phyloP scores from a whole-genome alignment of 2,329 filamentous ascomycete species.

The Colletotrichum abscissum region DNA sequence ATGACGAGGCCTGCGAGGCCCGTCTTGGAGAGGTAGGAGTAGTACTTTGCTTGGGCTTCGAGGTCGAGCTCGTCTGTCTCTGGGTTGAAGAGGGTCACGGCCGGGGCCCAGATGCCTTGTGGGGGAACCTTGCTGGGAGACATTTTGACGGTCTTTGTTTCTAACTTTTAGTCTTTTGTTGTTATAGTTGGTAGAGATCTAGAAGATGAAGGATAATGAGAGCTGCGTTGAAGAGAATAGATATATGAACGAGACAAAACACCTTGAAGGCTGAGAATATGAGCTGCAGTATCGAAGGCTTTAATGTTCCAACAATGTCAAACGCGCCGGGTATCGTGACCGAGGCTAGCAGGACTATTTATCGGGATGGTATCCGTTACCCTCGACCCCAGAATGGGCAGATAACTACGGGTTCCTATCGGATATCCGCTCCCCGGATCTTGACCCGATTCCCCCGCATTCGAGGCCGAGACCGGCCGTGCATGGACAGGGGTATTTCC shows the following conservation, averaged over 20 bases:
- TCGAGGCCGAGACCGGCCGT: conserved; percentile 32
- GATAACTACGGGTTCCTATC: conserved; percentile 22
- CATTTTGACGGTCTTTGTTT: conserved; percentile 5
- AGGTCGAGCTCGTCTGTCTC: conserved; percentile 60
- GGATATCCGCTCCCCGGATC: conserved; percentile 34
- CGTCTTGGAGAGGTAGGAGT: conserved; percentile 59
- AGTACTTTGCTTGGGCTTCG: conserved; percentile 61
- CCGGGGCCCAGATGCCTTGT: conserved; percentile 61
- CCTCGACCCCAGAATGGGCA: neutral
- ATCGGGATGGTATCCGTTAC: conserved; percentile 25
- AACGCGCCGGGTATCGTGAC: conserved; percentile 1
- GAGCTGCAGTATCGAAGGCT: neutral
- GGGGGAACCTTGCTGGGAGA: conserved; percentile 38
- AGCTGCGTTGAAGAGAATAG: neutral
- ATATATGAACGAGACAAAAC: neutral
- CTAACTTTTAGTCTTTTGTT: too few species aligned
- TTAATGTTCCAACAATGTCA: conserved; percentile 3
- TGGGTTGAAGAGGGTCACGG: conserved; percentile 65
- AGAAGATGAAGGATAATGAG: neutral
- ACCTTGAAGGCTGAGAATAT: neutral
- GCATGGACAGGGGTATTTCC: conserved; percentile 34
- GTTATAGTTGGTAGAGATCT: neutral
- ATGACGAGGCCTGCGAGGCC: conserved; percentile 64
- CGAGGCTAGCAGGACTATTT: conserved; percentile 9
- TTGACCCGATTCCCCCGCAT: conserved; percentile 32